Conservation (phyloP, 1,284 basidiomycete genomes). For the Melampsora medusae region DNA sequence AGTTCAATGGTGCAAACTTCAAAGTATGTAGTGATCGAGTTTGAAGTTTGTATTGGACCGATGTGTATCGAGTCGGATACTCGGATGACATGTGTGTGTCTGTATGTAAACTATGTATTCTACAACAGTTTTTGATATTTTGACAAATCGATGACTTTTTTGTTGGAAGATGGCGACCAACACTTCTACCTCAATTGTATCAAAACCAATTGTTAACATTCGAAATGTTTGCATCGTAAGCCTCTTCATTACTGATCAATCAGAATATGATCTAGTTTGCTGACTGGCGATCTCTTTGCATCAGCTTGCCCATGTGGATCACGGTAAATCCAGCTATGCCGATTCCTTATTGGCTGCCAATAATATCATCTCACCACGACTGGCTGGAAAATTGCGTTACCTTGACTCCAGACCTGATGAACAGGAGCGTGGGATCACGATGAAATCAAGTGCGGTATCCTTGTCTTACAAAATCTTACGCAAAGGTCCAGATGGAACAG, state of each 20-base stretch:
- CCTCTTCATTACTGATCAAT: not conserved
- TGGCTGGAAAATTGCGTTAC: constrained; percentile 96
- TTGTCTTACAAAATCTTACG: constrained; percentile 36
- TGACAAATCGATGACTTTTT: not conserved
- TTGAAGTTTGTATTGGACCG: too few species aligned
- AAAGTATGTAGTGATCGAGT: too few species aligned
- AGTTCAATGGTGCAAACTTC: too few species aligned
- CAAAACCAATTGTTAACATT: constrained; percentile 10
- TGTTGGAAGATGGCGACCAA: not conserved
- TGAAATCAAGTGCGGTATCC: constrained; percentile 86
- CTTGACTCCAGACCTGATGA: constrained; percentile 95
- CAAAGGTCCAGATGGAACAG: constrained; percentile 22
- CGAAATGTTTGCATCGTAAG: constrained; percentile 44
- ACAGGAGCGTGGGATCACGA: constrained; percentile 95
- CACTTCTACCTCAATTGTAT: not conserved
- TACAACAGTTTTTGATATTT: not conserved
- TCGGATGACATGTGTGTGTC: too few species aligned
- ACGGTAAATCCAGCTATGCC: constrained; percentile 66
- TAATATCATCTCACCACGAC: constrained; percentile 89
- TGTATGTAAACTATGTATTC: too few species aligned
- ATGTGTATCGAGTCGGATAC: too few species aligned
- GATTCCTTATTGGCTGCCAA: constrained; percentile 93
- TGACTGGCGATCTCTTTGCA: not conserved
- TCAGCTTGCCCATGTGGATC: constrained; percentile 47
- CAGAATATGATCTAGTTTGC: not conserved